Evolutionary conservation across 768 basidiomycete genomes (phyloP).

Genomic region (Boletus patriciae): DNA sequence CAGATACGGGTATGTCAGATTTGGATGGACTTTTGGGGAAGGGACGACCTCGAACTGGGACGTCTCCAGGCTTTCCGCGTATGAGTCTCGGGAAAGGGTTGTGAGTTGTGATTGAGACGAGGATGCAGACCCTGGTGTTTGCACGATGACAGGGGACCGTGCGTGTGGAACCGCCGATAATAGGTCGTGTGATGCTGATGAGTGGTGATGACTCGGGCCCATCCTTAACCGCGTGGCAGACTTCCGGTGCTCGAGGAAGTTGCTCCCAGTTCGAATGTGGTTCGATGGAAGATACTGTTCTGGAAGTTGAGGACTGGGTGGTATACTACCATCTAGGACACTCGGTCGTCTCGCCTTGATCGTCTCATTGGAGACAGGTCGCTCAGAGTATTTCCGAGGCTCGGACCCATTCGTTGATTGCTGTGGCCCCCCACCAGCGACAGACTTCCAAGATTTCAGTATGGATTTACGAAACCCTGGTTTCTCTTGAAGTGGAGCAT

Average conservation of each 20-base stretch:
- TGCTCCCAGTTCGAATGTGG: constrained; percentile 34
- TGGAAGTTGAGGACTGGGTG: constrained; percentile 64
- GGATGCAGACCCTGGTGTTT: constrained; percentile 25
- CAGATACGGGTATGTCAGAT: constrained; percentile 60
- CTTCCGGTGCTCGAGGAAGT: constrained; percentile 30
- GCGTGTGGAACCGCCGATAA: constrained; percentile 13
- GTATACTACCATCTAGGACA: constrained; percentile 47
- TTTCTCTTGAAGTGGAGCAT: constrained; percentile 41
- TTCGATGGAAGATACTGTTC: constrained; percentile 43
- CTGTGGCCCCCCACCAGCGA: constrained; percentile 37
- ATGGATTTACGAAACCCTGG: constrained; percentile 64
- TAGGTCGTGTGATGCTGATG: constrained; percentile 34
- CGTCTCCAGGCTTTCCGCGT: constrained; percentile 49
- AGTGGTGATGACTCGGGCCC: constrained; percentile 19
- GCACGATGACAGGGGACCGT: constrained; percentile 16
- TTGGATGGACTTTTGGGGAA: constrained; percentile 42
- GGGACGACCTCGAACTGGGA: constrained; percentile 70
- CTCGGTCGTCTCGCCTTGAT: constrained; percentile 48
- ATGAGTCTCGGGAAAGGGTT: constrained; percentile 23
- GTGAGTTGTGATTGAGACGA: constrained; percentile 30
- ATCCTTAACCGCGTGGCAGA: constrained; percentile 19
- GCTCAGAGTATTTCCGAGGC: constrained; percentile 41
- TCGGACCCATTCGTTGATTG: constrained; percentile 32
- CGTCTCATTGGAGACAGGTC: constrained; percentile 34
- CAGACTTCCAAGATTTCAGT: constrained; percentile 61